Evolutionary conservation across 176 grass and related monocot genomes (phyloP), one percentile per base, ranked within the genome.

Genomic region (Aegilops speltoides): DNA sequence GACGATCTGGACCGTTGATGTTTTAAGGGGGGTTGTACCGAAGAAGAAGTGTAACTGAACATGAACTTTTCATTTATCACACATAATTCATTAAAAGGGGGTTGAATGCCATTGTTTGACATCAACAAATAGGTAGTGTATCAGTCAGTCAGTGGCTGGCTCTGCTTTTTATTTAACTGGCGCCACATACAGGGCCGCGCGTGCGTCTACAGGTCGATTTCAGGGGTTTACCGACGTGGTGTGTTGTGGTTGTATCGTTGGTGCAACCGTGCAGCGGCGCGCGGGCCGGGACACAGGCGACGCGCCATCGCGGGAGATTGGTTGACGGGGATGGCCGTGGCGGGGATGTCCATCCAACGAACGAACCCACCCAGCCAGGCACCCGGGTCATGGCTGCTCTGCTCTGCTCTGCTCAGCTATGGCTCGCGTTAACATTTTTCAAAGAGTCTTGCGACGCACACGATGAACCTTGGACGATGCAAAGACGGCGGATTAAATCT

Each of bases 391-490:
- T 12, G 17, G 12, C 38, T 8, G 56, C 38, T 64, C 7, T 5
- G 32, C n/a, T n/a, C n/a, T n/a, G n/a, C n/a, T n/a, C n/a, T n/a
- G n/a, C n/a, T n/a, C n/a, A n/a, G n/a, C n/a, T n/a, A n/a, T n/a
- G n/a, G n/a, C 31, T 16, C 59, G 60, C 83, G 89, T 84, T 86
- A 85, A 85, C 82, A 75, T 66, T 85, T n/a, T n/a, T n/a, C n/a
- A n/a, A n/a, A n/a, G n/a, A n/a, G n/a, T n/a, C n/a, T n/a, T n/a
- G n/a, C n/a, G n/a, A n/a, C n/a, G n/a, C n/a, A n/a, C n/a, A n/a
- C n/a, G n/a, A n/a, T n/a, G n/a, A n/a, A n/a, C n/a, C n/a, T n/a
- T n/a, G n/a, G n/a, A n/a, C n/a, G n/a, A n/a, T n/a, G n/a, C n/a
- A n/a, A n/a, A n/a, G n/a, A n/a, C n/a, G n/a, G n/a, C n/a, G n/a